Conservation (phyloP, 202 grass and related monocot genomes). For the Dendrocalamus latiflorus region DNA sequence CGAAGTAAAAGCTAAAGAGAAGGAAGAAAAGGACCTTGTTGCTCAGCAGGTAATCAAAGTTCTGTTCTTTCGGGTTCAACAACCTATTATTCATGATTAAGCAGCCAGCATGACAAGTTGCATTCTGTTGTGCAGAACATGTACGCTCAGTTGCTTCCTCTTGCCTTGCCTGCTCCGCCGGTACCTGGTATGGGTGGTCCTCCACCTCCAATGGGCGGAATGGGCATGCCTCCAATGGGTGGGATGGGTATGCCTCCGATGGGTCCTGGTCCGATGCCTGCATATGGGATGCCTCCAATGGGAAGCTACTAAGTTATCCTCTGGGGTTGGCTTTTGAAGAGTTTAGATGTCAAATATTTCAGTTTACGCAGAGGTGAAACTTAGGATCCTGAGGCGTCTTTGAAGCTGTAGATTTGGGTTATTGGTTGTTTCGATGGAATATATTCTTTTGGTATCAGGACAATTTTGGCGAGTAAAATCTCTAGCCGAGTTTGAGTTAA, state of each 20-base stretch:
- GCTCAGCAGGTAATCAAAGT: conserved; percentile 61
- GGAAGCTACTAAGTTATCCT: conserved; percentile 55
- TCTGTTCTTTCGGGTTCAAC: background rate
- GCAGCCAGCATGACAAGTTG: conserved; percentile 9
- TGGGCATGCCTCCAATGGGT: conserved; percentile 79
- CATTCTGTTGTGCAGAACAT: conserved; percentile 66
- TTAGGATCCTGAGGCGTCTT: background rate
- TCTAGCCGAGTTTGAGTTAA: conserved; percentile 10
- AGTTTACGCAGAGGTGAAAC: background rate
- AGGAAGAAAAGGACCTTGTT: conserved; percentile 89
- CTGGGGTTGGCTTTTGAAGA: background rate
- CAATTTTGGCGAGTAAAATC: conserved; percentile 30
- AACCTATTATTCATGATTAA: background rate
- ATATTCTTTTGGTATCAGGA: conserved; percentile 57
- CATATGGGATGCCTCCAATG: conserved; percentile 60
- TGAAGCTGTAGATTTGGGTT: conserved; percentile 32
- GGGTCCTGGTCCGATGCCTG: background rate
- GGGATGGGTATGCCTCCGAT: conserved; percentile 64
- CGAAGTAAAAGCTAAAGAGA: conserved; percentile 75
- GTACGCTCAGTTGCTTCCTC: conserved; percentile 88
- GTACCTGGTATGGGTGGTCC: conserved; percentile 70
- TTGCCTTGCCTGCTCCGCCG: conserved; percentile 75
- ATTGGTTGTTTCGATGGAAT: conserved; percentile 12
- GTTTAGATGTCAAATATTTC: conserved; percentile 4
- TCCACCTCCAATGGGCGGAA: conserved; percentile 55